These are phyloP conservation scores for Rhododendron ovatum DNA, from an alignment of 148 eudicot species.

Conservation along the genomic window DNA sequence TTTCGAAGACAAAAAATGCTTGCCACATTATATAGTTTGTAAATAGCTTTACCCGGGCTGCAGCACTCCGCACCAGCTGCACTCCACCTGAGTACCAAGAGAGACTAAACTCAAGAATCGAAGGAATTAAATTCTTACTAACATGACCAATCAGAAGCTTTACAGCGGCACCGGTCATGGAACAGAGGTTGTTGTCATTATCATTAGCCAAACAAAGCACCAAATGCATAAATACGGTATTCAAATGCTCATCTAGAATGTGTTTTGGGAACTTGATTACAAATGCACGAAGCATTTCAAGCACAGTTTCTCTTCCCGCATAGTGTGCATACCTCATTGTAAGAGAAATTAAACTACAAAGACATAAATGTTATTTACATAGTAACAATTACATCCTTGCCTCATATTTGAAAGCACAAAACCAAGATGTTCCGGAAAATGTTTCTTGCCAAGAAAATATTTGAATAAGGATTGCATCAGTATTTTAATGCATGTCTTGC, in stretches of 20 bases:
- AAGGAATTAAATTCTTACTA: conserved; percentile 17
- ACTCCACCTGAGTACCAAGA: conserved; percentile 67
- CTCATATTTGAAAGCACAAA: conserved; percentile 58
- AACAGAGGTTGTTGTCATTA: conserved; percentile 57
- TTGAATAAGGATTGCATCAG: conserved; percentile 72
- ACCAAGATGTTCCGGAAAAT: conserved; percentile 59
- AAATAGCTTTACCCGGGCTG: conserved; percentile 63
- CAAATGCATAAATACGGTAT: conserved; percentile 47
- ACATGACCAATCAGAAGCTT: conserved; percentile 33
- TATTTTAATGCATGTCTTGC: conserved; percentile 76
- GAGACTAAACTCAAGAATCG: conserved; percentile 47
- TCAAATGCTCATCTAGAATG: conserved; percentile 42
- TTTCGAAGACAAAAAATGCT: no score
- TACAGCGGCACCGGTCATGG: conserved; percentile 48
- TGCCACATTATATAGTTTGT: no score
- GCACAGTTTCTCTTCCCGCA: conserved; percentile 77
- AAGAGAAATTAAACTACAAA: neutral
- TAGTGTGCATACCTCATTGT: conserved; percentile 67
- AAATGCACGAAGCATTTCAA: conserved; percentile 79
- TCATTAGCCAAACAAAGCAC: conserved; percentile 74
- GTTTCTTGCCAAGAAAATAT: conserved; percentile 52
- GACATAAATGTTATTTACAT: neutral
- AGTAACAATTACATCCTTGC: conserved; percentile 26
- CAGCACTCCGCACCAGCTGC: conserved; percentile 54
- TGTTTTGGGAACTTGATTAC: conserved; percentile 56